Conservation (phyloP, 2,329 filamentous ascomycete genomes). For the Dactylellina leptospora region DNA sequence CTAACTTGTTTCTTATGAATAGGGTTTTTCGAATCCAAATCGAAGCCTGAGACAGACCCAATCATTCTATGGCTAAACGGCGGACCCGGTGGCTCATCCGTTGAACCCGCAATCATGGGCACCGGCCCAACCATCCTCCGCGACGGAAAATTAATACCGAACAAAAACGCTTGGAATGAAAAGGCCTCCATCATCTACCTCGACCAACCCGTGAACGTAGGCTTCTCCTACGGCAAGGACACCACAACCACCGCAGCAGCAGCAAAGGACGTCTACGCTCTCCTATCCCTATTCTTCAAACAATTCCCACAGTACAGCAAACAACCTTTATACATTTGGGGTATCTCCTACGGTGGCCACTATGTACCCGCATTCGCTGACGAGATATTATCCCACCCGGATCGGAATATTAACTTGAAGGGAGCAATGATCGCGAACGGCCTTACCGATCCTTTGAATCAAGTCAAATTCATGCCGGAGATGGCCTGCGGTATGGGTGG, state of each 20-base stretch:
- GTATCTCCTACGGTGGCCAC: neutral
- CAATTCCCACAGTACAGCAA: neutral
- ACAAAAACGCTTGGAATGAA: neutral
- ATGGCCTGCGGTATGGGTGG: neutral
- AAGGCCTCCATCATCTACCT: constrained; percentile 1
- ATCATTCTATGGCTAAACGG: constrained; percentile 2
- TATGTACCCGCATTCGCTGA: neutral
- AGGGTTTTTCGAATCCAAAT: constrained; percentile 2
- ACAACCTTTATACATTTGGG: neutral
- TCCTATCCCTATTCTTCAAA: neutral
- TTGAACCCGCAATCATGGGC: neutral
- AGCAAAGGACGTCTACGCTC: neutral
- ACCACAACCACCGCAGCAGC: neutral
- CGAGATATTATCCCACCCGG: neutral
- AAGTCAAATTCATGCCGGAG: neutral
- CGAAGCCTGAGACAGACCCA: neutral
- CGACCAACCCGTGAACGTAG: constrained; percentile 6
- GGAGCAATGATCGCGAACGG: neutral
- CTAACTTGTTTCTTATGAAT: no score
- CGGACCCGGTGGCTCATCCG: neutral
- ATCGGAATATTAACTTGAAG: neutral
- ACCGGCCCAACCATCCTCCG: neutral
- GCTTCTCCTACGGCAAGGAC: neutral
- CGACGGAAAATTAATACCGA: neutral
- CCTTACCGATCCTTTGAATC: neutral